A percentile compares a stretch with the other conserved stretches of the same genome.
These are phyloP conservation scores for Plantago major DNA, from an alignment of 257 asterid species.

Conservation along the genomic window DNA sequence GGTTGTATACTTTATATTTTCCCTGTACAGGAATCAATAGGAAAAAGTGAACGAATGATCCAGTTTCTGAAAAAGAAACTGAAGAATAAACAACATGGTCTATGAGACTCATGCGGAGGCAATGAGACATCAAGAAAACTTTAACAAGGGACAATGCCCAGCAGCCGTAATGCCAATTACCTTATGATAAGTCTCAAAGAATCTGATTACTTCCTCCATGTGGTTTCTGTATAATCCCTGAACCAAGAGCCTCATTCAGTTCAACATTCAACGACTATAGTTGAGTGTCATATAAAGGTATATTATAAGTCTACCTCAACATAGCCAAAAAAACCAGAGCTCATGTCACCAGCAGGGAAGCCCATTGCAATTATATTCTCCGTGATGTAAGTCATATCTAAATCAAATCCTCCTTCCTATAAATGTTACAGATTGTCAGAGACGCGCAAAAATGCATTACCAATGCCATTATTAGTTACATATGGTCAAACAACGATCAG, in stretches of 20 bases:
- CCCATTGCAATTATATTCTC: constrained; percentile 99
- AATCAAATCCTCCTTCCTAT: constrained; percentile 99
- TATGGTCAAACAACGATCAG: constrained; percentile 2
- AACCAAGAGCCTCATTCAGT: constrained; percentile 26
- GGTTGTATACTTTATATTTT: constrained; percentile 96
- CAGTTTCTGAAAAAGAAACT: constrained; percentile 6
- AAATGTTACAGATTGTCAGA: constrained; percentile 20
- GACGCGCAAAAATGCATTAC: constrained; percentile 15
- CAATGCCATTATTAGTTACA: not conserved
- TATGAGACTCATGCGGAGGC: constrained; percentile 7
- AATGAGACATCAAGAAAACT: not conserved
- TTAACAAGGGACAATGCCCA: too few species aligned
- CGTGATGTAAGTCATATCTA: constrained; percentile 99
- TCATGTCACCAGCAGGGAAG: constrained; percentile 99
- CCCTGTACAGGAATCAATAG: constrained; percentile 53
- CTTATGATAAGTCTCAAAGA: constrained; percentile 96
- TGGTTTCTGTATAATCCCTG: constrained; percentile 97
- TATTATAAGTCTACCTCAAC: constrained; percentile 65
- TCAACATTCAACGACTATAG: constrained; percentile 17
- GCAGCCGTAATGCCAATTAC: constrained; percentile 30
- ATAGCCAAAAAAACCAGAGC: constrained; percentile 95
- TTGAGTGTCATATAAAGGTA: constrained; percentile 6
- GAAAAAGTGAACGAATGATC: constrained; percentile 13
- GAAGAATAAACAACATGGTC: not conserved
- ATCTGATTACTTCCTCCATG: constrained; percentile 98